Evolutionary conservation across 257 asterid genomes (phyloP).

Genomic region (Lycium barbarum): DNA sequence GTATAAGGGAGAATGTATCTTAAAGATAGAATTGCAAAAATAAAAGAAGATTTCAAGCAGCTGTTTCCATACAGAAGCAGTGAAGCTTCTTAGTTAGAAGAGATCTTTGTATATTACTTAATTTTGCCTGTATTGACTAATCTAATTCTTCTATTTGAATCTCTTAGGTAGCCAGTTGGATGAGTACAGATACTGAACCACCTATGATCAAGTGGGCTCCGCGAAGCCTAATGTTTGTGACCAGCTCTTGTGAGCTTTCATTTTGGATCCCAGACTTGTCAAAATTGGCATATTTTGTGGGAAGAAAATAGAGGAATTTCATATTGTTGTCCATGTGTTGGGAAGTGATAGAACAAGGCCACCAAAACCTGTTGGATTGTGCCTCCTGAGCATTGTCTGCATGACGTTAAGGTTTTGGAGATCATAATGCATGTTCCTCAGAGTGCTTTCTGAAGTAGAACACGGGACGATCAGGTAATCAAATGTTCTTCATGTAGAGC

Average conservation of each 20-base stretch:
- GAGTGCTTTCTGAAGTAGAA: constrained; percentile 24
- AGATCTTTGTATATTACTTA: neutral
- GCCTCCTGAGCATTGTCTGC: neutral
- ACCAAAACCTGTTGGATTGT: constrained; percentile 3
- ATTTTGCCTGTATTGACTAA: constrained; percentile 2
- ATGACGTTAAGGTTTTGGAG: neutral
- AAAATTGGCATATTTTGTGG: constrained; percentile 88
- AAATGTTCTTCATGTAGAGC: neutral
- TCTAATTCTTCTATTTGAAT: constrained; percentile 27
- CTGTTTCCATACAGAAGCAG: neutral
- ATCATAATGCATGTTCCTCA: neutral
- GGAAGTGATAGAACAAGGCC: constrained; percentile 12
- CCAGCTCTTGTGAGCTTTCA: constrained; percentile 94
- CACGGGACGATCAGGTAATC: constrained; percentile 24
- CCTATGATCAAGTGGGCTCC: constrained; percentile 96
- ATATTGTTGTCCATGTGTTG: neutral
- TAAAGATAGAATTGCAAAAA: neutral
- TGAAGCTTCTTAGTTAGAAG: constrained; percentile 19
- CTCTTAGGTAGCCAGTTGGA: constrained; percentile 89
- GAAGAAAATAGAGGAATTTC: constrained; percentile 63
- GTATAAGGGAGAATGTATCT: constrained; percentile 20
- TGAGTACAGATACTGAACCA: constrained; percentile 87
- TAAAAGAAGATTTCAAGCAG: neutral
- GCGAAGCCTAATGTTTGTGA: constrained; percentile 91
- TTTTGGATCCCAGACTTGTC: constrained; percentile 98